phyloP scores from a whole-genome alignment of 495 filamentous ascomycete genomes.

The Daldinia childiae region DNA sequence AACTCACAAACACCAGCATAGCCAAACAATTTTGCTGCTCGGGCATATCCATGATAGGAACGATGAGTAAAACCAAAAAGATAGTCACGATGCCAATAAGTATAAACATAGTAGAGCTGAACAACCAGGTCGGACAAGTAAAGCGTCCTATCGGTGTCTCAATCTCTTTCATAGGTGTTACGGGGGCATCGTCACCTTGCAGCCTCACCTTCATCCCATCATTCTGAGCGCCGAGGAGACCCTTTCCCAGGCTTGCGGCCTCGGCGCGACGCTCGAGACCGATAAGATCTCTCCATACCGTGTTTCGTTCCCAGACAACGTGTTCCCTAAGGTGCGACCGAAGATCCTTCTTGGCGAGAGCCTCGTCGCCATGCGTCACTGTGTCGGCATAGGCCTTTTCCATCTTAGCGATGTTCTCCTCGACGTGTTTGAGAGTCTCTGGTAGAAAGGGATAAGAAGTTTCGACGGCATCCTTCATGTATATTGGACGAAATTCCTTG shows the following conservation, averaged over 20 bases:
- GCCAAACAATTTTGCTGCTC: slow-evolving; percentile 97
- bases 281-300: slow-evolving; percentile 99
- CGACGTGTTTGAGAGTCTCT: slow-evolving; percentile 72
- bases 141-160: slow-evolving; percentile 83
- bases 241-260: slow-evolving; percentile 89
- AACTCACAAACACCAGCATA: slow-evolving; percentile 90
- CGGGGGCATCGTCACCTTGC: slow-evolving; percentile 79
- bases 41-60: slow-evolving; percentile 80
- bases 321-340: slow-evolving; percentile 93
- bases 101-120: slow-evolving; percentile 80
- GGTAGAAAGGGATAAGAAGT: slow-evolving; percentile 78
- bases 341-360: slow-evolving; percentile 80
- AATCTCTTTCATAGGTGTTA: slow-evolving; percentile 69
- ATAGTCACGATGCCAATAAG: slow-evolving; percentile 74
- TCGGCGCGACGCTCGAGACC: slow-evolving; percentile 96
- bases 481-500: slow-evolving; percentile 75
- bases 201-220: slow-evolving; percentile 75
- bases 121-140: slow-evolving; percentile 79
- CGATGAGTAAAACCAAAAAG: slow-evolving; percentile 74
- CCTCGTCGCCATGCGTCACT: slow-evolving; percentile 80
- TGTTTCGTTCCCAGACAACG: slow-evolving; percentile 99
- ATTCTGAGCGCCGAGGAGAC: slow-evolving; percentile 77
- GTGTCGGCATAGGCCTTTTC: slow-evolving; percentile 83
- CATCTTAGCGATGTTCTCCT: slow-evolving; percentile 73
- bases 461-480: slow-evolving; percentile 76